A percentile compares a stretch with the other conserved stretches of the same genome.
Evolutionary conservation across 2,329 filamentous ascomycete species (phyloP).

Genomic region (Cercospora berteroae): DNA sequence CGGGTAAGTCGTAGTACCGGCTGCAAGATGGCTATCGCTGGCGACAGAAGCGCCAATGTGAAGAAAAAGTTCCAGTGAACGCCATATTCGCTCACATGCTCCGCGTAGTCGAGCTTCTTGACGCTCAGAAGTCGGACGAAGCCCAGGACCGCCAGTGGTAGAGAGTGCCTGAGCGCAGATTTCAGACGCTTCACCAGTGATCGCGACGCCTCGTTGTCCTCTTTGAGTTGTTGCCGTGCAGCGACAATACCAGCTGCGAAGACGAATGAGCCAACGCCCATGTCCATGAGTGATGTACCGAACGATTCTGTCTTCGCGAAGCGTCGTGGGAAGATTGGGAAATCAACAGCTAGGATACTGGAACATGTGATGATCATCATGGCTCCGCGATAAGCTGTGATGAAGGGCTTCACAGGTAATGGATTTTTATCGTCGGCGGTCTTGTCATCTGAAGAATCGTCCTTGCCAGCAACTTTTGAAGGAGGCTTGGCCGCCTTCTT

Average conservation of each 20-base stretch:
- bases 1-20: slow-evolving; percentile 67
- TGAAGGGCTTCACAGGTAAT: slow-evolving; percentile 82
- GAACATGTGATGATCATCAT: slow-evolving; percentile 91
- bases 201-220: slow-evolving; percentile 43
- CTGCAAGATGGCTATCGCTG: slow-evolving; percentile 82
- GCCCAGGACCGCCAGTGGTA: slow-evolving; percentile 79
- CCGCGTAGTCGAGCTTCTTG: slow-evolving; percentile 92
- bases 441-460: slow-evolving; percentile 25
- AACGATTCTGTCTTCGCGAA: slow-evolving; percentile 99
- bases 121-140: slow-evolving; percentile 80
- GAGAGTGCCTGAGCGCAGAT: slow-evolving; percentile 70
- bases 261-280: slow-evolving; percentile 96
- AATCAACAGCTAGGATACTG: slow-evolving; percentile 95
- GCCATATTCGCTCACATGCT: slow-evolving; percentile 95
- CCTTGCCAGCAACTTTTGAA: slow-evolving; percentile 21
- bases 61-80: slow-evolving; percentile 99
- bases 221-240: slow-evolving; percentile 74
- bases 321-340: slow-evolving; percentile 83
- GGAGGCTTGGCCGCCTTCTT: slow-evolving; percentile 26
- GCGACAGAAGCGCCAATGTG: slow-evolving; percentile 82
- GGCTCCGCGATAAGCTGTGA: slow-evolving; percentile 84
- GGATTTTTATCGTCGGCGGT: slow-evolving; percentile 40
- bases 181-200: slow-evolving; percentile 60
- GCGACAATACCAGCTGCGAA: slow-evolving; percentile 92
- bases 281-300: slow-evolving; percentile 98